Evolutionary conservation across 345 rosid species (phyloP).

Genomic region (Eucalyptus decipiens): DNA sequence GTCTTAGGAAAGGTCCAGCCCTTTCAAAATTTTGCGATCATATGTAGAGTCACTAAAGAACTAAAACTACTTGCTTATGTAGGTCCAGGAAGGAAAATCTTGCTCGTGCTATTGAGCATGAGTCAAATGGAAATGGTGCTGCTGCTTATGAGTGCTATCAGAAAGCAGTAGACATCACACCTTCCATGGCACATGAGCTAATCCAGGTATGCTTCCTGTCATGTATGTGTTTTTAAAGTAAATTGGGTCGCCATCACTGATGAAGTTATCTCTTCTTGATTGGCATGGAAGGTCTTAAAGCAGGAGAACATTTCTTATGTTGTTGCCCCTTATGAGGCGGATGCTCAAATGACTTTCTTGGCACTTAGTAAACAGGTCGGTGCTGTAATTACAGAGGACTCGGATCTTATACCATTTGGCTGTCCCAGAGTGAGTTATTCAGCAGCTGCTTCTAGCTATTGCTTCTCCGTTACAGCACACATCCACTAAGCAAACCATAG

Average conservation of each 20-base stretch:
- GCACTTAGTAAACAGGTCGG: constrained; percentile 74
- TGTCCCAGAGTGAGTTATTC: constrained; percentile 75
- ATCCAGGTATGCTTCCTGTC: constrained; percentile 42
- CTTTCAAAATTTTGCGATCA: neutral
- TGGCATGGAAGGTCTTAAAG: constrained; percentile 57
- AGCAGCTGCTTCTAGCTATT: neutral
- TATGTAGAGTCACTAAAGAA: neutral
- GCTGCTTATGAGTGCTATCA: constrained; percentile 92
- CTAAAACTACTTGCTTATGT: neutral
- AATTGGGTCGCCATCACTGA: neutral
- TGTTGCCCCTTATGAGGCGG: constrained; percentile 98
- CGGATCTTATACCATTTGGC: constrained; percentile 97
- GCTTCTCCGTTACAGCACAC: neutral
- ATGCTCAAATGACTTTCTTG: constrained; percentile 96
- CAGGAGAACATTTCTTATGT: constrained; percentile 56
- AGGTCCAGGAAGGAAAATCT: constrained; percentile 87
- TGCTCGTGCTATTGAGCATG: constrained; percentile 77
- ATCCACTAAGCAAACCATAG: neutral
- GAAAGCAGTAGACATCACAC: constrained; percentile 96
- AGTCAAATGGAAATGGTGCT: constrained; percentile 62
- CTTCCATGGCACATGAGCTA: constrained; percentile 71
- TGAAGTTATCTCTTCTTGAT: neutral
- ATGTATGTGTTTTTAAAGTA: neutral
- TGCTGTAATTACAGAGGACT: constrained; percentile 92
- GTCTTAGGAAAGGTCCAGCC: neutral